Evolutionary conservation across 2,329 filamentous ascomycete species (phyloP).

Genomic region (Pseudogymnoascus sp.): DNA sequence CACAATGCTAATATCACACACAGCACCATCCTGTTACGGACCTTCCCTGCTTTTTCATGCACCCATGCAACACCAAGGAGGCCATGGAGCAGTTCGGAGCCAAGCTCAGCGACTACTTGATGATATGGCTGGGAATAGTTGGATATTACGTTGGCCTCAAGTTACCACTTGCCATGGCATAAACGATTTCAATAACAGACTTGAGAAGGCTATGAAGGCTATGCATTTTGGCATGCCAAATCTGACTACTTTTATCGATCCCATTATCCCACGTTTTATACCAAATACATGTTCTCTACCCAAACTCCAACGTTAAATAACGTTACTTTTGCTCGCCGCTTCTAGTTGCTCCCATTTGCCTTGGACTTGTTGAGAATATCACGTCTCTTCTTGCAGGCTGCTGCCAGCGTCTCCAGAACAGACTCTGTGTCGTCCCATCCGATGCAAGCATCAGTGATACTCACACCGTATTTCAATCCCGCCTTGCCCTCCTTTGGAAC

Average conservation of each 20-base stretch:
- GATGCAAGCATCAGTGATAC: constrained; percentile 96
- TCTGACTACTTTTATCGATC: constrained; percentile 3
- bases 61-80: constrained; percentile 82
- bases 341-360: neutral
- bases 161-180: constrained; percentile 62
- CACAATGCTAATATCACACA: constrained; percentile 9
- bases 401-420: constrained; percentile 69
- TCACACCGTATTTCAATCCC: constrained; percentile 85
- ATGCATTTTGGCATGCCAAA: neutral
- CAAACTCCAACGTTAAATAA: constrained; percentile 5
- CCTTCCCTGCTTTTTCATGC: constrained; percentile 77
- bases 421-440: constrained; percentile 82
- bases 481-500: constrained; percentile 78
- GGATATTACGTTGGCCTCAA: constrained; percentile 72
- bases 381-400: constrained; percentile 63
- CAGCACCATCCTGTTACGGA: constrained; percentile 66
- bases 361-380: neutral
- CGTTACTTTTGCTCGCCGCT: neutral
- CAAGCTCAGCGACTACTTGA: constrained; percentile 61
- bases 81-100: constrained; percentile 59
- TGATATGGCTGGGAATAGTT: constrained; percentile 82
- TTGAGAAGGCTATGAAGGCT: neutral
- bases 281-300: constrained; percentile 5
- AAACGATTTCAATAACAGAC: neutral
- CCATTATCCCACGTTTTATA: constrained; percentile 7